phyloP scores from a whole-genome alignment of 2,329 filamentous ascomycete genomes.

The Ascochyta lentis region DNA sequence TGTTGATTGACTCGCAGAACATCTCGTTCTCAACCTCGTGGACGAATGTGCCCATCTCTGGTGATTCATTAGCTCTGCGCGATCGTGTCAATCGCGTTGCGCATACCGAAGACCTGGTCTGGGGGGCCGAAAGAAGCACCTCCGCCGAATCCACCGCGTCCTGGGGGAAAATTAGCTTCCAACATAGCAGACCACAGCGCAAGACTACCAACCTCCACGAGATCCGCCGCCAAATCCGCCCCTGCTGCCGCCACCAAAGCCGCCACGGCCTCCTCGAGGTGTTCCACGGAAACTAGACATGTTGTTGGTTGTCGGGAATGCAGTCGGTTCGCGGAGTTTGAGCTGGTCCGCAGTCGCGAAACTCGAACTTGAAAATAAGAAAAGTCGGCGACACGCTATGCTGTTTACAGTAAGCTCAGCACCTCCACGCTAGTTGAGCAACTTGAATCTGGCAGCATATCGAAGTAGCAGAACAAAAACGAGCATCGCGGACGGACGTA shows the following conservation, averaged over 20 bases:
- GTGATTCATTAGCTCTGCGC: constrained; percentile 37
- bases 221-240: constrained; percentile 54
- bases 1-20: constrained; percentile 93
- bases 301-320: constrained; percentile 40
- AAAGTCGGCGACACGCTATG: too few relatives aligned
- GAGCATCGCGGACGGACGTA: too few relatives aligned
- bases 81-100: background rate
- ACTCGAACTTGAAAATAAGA: background rate
- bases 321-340: constrained; percentile 38
- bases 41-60: constrained; percentile 92
- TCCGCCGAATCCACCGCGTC: constrained; percentile 47
- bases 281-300: constrained; percentile 67
- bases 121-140: constrained; percentile 53
- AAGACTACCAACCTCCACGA: constrained; percentile 54
- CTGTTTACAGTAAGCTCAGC: too few relatives aligned
- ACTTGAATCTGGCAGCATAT: too few relatives aligned
- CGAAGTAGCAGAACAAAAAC: too few relatives aligned
- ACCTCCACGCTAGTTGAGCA: too few relatives aligned
- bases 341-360: constrained; percentile 24
- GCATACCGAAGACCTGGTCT: constrained; percentile 52
- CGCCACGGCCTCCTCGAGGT: constrained; percentile 48
- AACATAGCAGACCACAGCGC: constrained; percentile 26
- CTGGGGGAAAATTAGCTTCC: constrained; percentile 43
- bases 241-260: constrained; percentile 59
- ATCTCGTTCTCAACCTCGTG: constrained; percentile 98